Base-by-base conservation (phyloP, 2,329 filamentous ascomycete genomes). In the Aspergillus chevalieri region DNA sequence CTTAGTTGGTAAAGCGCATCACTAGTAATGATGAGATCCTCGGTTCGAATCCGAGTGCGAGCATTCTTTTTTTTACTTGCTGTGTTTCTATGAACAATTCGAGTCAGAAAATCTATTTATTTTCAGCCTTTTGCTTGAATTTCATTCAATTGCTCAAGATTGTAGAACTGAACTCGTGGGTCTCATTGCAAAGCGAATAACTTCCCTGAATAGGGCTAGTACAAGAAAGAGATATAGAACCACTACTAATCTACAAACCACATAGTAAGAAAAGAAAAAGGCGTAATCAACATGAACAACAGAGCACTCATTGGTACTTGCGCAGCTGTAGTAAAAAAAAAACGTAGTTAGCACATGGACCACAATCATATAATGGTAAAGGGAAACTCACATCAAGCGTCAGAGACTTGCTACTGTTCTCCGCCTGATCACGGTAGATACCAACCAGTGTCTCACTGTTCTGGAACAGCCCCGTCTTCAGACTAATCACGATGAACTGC, bases 401-500 rank as follows among this genome's bases (percentile, higher is more conserved):
- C 72, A 98, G 74, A 34, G 89, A 88, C 72, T 89, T 87, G 60
- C 87, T 94, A 63, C 86, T 94, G 72, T 97, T 98, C 50, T 89
- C 88, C 49, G 85, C 84, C 74, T 98, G 93, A 65, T 98, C 94
- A 57, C 93, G 80, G 75, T 95, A 97, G 9, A 98, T 90, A 46
- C 93, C 93, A 4, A 98, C 90, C 60, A 98, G 71, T 53, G 90
- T 94, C 77, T 98, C 91, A 65, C 89, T 95, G 69, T 94, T 88
- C 72, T 98, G 91, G 74, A 97, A 98, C 49, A 98, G 77, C 1
- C 90, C 91, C 0, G 90, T 87, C 79, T 98, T 98, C 67, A 98
- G 79, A 73, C 85, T 90, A 69, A 98, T 98, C 58, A 98, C 93
- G 53, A 98, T 94, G 61, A 98, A 98, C 69, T 98, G 93, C 90